These are phyloP conservation scores for Cercospora sesami DNA, from an alignment of 2,329 filamentous ascomycete genomes.

Conservation along the genomic window DNA sequence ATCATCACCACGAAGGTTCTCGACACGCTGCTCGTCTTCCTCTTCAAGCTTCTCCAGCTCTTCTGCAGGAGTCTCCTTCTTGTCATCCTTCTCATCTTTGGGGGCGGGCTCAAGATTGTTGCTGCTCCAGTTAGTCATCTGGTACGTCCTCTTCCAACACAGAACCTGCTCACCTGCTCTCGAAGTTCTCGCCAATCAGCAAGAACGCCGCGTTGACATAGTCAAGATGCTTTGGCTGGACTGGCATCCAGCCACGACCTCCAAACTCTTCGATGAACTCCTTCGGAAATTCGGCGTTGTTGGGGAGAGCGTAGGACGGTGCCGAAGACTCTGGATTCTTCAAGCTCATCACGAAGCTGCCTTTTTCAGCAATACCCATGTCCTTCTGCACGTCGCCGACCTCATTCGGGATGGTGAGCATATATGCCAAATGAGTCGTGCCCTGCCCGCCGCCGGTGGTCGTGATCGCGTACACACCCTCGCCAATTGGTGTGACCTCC, in stretches of 20 bases:
- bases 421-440: slow-evolving; percentile 72
- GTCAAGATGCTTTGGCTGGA: slow-evolving; percentile 63
- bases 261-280: slow-evolving; percentile 74
- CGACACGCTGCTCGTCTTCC: slow-evolving; percentile 69
- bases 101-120: slow-evolving; percentile 59
- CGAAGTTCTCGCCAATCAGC: slow-evolving; percentile 68
- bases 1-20: slow-evolving; percentile 59
- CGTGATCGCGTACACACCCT: slow-evolving; percentile 82
- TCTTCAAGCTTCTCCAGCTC: slow-evolving; percentile 73
- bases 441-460: slow-evolving; percentile 61
- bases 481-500: slow-evolving; percentile 72
- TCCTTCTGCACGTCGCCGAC: slow-evolving; percentile 72
- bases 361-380: slow-evolving; percentile 68
- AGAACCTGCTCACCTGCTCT: slow-evolving; percentile 28
- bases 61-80: slow-evolving; percentile 64
- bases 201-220: slow-evolving; percentile 75
- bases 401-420: slow-evolving; percentile 70
- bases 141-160: background rate
- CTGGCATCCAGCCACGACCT: slow-evolving; percentile 70
- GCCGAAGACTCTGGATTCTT: slow-evolving; percentile 74
- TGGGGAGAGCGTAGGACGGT: slow-evolving; percentile 64
- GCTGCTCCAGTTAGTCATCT: slow-evolving; percentile 41
- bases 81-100: slow-evolving; percentile 56
- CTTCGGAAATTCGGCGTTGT: slow-evolving; percentile 68
- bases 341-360: slow-evolving; percentile 75